Evolutionary conservation across 108 stramenopile genomes (phyloP).

Genomic region (Aurantiochytrium sp.): DNA sequence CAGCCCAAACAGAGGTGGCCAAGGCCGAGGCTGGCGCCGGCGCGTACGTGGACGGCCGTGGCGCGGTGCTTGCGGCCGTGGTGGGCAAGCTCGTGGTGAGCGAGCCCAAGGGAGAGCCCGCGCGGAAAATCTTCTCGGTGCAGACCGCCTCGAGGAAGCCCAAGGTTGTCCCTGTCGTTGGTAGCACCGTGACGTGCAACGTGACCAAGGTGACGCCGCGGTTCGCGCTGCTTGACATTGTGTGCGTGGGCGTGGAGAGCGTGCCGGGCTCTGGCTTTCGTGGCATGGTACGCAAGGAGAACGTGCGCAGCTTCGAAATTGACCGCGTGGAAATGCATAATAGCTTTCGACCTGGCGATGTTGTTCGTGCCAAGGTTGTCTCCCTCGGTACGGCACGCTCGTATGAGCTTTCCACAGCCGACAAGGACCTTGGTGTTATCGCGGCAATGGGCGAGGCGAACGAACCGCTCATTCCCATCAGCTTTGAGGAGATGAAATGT

Average conservation of each 20-base stretch:
- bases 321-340: not conserved
- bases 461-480: not conserved
- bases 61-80: not conserved
- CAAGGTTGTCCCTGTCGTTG: not conserved
- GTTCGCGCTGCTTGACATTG: not conserved
- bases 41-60: not conserved
- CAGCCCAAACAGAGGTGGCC: not conserved
- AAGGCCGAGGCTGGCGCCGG: not conserved
- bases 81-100: not conserved
- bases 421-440: not conserved
- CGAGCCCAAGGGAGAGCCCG: no score
- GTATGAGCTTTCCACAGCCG: conserved; percentile 2
- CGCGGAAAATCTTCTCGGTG: not conserved
- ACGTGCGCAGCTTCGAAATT: not conserved
- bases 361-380: not conserved
- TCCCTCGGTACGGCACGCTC: not conserved
- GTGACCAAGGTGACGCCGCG: not conserved
- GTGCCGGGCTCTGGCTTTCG: not conserved
- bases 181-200: not conserved
- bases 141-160: not conserved
- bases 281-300: not conserved
- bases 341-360: not conserved
- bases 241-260: not conserved
- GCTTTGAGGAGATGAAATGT: not conserved
- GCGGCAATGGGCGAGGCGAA: not conserved